These are phyloP conservation scores for Epithemia pelagica DNA, from an alignment of 108 stramenopile genomes.

Conservation along the genomic window DNA sequence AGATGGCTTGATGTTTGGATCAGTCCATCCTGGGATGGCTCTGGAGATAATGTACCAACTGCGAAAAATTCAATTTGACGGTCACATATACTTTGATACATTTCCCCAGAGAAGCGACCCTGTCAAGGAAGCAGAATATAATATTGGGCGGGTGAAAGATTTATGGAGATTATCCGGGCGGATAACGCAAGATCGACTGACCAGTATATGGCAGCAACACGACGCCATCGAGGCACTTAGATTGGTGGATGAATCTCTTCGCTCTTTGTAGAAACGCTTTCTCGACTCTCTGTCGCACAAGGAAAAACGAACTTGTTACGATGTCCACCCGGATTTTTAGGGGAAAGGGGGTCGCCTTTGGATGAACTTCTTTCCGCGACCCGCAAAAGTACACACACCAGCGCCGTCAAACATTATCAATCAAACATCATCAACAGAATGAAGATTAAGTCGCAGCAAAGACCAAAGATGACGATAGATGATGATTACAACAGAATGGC, in stretches of 20 bases:
- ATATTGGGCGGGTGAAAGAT: conserved; percentile 61
- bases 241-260: conserved; percentile 20
- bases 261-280: no score
- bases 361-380: no score
- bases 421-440: no score
- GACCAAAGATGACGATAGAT: no score
- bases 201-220: conserved; percentile 42
- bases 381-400: no score
- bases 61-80: conserved; percentile 46
- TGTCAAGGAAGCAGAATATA: conserved; percentile 72
- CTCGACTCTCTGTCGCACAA: no score
- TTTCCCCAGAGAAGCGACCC: conserved; percentile 84
- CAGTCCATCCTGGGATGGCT: conserved; percentile 73
- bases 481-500: no score
- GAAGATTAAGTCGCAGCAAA: no score
- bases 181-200: conserved; percentile 29
- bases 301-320: no score
- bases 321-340: no score
- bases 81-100: conserved; percentile 87
- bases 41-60: conserved; percentile 79
- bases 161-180: conserved; percentile 54
- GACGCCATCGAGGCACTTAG: conserved; percentile 70
- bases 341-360: no score
- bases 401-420: no score
- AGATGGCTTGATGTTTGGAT: conserved; percentile 87